phyloP scores from a whole-genome alignment of 176 grass and related monocot genomes.

The Carex littledalei region DNA sequence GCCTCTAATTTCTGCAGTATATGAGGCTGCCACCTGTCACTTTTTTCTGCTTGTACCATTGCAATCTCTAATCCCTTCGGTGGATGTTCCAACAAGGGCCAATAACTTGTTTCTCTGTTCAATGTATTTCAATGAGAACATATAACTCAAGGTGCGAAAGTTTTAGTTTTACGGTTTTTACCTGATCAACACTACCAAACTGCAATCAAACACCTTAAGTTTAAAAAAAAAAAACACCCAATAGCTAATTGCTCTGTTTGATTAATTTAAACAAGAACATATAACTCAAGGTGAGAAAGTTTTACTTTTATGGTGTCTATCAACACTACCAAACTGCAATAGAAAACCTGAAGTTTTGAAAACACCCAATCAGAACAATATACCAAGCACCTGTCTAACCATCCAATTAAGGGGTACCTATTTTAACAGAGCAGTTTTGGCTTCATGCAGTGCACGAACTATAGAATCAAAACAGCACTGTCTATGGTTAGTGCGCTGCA shows the following conservation, averaged over 20 bases:
- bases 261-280: background rate
- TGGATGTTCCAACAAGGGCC: constrained; percentile 63
- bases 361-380: background rate
- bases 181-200: background rate
- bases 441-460: no score
- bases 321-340: background rate
- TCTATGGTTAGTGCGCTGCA: no score
- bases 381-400: background rate
- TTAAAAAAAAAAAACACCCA: background rate
- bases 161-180: background rate
- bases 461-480: no score
- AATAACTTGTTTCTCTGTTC: constrained; percentile 67
- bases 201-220: background rate
- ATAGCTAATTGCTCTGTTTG: background rate
- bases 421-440: no score
- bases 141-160: background rate
- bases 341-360: background rate
- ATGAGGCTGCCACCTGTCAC: constrained; percentile 75
- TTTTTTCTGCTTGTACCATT: constrained; percentile 71
- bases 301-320: background rate
- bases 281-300: background rate
- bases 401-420: background rate
- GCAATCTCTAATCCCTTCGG: constrained; percentile 72
- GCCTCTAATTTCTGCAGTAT: constrained; percentile 62
- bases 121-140: background rate